phyloP scores from a whole-genome alignment of 75 land plant genomes.

The Cunninghamia lanceolata region DNA sequence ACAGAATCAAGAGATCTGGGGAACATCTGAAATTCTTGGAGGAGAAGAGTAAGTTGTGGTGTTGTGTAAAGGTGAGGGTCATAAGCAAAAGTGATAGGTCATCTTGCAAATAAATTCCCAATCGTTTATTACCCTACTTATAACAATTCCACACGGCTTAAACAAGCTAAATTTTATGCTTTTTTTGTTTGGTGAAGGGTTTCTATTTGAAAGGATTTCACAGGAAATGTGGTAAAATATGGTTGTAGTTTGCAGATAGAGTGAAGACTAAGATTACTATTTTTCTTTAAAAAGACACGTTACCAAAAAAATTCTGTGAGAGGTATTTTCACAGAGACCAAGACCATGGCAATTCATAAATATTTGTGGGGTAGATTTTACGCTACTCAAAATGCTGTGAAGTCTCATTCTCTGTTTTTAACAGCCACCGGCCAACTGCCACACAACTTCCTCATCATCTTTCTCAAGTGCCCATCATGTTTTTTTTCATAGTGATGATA shows the following conservation, averaged over 20 bases:
- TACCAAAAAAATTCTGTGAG: background rate
- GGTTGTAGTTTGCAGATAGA: background rate
- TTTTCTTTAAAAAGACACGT: background rate
- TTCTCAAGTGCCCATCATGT: background rate
- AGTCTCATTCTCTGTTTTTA: background rate
- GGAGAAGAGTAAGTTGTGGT: background rate
- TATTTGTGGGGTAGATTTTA: background rate
- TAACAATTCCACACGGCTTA: background rate
- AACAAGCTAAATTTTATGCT: too few relatives aligned
- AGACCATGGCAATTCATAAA: background rate
- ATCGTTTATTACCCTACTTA: too few relatives aligned
- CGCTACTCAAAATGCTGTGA: constrained; percentile 3
- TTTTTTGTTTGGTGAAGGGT: background rate
- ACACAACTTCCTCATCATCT: background rate
- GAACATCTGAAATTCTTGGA: too few relatives aligned
- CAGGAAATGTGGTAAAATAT: background rate
- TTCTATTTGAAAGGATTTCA: background rate
- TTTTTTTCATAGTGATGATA: background rate
- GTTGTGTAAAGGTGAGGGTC: background rate
- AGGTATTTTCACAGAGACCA: background rate
- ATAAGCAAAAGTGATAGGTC: background rate
- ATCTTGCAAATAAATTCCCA: background rate
- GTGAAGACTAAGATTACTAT: background rate
- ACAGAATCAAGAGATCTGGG: background rate
- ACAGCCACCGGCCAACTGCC: constrained; percentile 5